Evolutionary conservation across 768 basidiomycete species (phyloP), one percentile per base, ranked within the genome.

Genomic region (Boletus subparvulus): DNA sequence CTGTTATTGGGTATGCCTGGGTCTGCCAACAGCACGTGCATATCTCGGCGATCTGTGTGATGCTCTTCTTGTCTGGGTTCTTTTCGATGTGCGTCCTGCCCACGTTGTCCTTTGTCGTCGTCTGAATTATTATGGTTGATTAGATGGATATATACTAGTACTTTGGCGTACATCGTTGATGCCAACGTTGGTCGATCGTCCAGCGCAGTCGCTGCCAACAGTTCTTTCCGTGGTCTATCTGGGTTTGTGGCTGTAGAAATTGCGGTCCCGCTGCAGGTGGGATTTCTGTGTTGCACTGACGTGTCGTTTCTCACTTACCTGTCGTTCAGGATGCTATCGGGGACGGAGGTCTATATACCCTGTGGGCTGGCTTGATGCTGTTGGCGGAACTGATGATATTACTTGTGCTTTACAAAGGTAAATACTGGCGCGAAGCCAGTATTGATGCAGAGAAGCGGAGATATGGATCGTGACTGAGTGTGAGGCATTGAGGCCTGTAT

Each of bases 121-220:
- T n/a, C 32, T 63, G 19, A 54, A 17, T 8, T 21, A 39, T n/a
- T 1, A 7, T 30, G 9, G 10, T 16, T 37, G 19, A 4, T 37
- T 14, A 84, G 81, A 66, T 78, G 78, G 71, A 83, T 86, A 48
- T 89, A 90, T 68, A 74, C 86, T 1, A 85, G 83, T 43, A 86
- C 88, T 0, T 74, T 97, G 33, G 87, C 93, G 0, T 95, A 94
- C 67, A 82, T 95, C 35, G 92, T 94, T 3, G 93, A 97, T 66
- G 84, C 92, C 10, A 97, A 95, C 63, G 77, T 78, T 3, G 94
- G 94, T 7, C 81, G 86, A 14, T 90, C 90, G 0, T 87, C 90
- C 0, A 84, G 83, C 2, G 92, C 90, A 0, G 82, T 85, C 8
- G 91, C 93, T 0, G 73, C 80, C 36, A 95, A 95, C 69, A 86